Base-by-base conservation (phyloP, 192 early-diverging fungal genomes). In the Podila clonocystis region DNA sequence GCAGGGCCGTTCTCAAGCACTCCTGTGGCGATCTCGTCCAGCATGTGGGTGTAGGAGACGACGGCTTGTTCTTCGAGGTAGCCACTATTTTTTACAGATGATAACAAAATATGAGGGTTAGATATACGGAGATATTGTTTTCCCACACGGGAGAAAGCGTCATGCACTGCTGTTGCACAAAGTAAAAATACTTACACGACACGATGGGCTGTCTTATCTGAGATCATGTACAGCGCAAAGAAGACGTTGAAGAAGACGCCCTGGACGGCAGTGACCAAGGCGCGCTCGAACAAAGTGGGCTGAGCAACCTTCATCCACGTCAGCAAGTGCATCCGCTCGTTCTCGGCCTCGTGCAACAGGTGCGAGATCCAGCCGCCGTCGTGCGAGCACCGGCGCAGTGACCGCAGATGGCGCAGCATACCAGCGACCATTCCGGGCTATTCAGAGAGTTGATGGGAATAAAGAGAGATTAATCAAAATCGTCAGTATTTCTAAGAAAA, bases 61-160 rank as follows among this genome's bases (percentile, higher is more conserved):
- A 97, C 93, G 0, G 97, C 97, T 73, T 94, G 91, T 85, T 98
- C 97, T 83, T 98, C 97, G 33, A 98, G 87, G 67, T 98, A 98
- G 0, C 97, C 97, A 15, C 75, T 74, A 36, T 58, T 9, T 1
- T 15, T 15, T 63, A 62, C 3, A 28, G 26, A 15, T 41, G 8
- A 15, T 45, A 34, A 34, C 5, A 36, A 11, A 36, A 0, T 36
- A 6, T 36, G 9, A 33, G 33, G 8, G 34, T 36, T 36, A 36
- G 34, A 6, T 36, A 36, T 9, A 9, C 34, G 34, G 34, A 2
- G n/a, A 34, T 22, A 29, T 13, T 7, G 6, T 30, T 29, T 30
- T 28, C 12, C 45, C 29, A 66, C 11, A 0, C 19, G n/a, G 30
- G 38, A 11, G 33, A 65, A 24, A 20, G 33, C 28, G 20, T 15